A percentile compares a stretch with the other conserved stretches of the same genome.
Evolutionary conservation across 768 basidiomycete species (phyloP).

Genomic region (Cytidiella melzeri): DNA sequence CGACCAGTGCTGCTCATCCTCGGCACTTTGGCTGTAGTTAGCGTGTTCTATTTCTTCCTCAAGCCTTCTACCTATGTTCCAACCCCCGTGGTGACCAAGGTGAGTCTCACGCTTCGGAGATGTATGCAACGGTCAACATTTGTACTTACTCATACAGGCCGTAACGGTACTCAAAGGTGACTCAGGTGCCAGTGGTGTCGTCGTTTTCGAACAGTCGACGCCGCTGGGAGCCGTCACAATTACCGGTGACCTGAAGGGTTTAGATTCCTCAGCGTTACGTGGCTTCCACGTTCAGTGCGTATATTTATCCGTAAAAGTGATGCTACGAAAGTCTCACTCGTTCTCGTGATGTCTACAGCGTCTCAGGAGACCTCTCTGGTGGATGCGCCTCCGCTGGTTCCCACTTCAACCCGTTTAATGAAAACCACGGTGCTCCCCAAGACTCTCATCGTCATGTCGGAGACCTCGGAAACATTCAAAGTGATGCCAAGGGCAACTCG

Average conservation of each 20-base stretch:
- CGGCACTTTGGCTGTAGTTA: background rate
- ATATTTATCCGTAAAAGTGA: background rate
- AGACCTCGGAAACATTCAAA: conserved; percentile 68
- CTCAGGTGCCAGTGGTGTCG: conserved; percentile 54
- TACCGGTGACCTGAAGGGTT: conserved; percentile 53
- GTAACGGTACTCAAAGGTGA: conserved; percentile 57
- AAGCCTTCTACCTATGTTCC: background rate
- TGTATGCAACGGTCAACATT: background rate
- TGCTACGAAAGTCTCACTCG: background rate
- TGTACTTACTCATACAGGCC: conserved; percentile 30
- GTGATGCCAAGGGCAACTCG: conserved; percentile 53
- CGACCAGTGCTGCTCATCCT: conserved; percentile 4
- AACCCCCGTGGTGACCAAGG: conserved; percentile 8
- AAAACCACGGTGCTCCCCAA: conserved; percentile 59
- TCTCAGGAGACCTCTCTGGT: conserved; percentile 55
- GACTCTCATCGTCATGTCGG: conserved; percentile 62
- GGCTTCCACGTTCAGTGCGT: conserved; percentile 83
- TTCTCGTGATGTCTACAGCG: background rate
- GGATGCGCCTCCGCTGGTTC: conserved; percentile 65
- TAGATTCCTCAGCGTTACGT: conserved; percentile 50
- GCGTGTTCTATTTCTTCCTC: conserved; percentile 8
- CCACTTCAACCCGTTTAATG: conserved; percentile 71
- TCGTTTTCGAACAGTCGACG: conserved; percentile 56
- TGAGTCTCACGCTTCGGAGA: background rate
- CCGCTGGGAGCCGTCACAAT: conserved; percentile 49